Conservation (phyloP, 2,329 filamentous ascomycete species). For the Beauveria sp. region DNA sequence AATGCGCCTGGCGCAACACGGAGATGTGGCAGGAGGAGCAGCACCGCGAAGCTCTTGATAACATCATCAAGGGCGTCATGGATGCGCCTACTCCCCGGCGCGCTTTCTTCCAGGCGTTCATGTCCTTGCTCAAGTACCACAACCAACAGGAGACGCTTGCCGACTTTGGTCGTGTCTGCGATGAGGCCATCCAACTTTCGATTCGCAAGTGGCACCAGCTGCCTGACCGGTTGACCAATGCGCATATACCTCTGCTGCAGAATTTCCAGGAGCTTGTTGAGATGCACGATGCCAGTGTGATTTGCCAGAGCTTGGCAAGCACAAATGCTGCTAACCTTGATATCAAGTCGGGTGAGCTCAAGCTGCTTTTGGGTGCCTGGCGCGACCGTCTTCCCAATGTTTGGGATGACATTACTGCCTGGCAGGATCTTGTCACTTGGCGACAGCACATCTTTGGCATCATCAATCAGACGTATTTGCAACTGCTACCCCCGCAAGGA, state of each 20-base stretch:
- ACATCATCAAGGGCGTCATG: conserved; percentile 92
- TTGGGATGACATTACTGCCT: conserved; percentile 99
- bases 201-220: conserved; percentile 99
- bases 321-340: conserved; percentile 84
- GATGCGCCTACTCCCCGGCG: conserved; percentile 91
- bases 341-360: conserved; percentile 89
- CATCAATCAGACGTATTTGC: conserved; percentile 90
- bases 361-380: conserved; percentile 90
- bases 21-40: conserved; percentile 89
- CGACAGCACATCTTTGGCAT: conserved; percentile 97
- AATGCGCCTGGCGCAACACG: conserved; percentile 91
- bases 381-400: conserved; percentile 91
- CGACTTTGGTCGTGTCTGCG: conserved; percentile 85
- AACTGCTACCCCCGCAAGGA: conserved; percentile 70
- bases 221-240: conserved; percentile 86
- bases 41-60: conserved; percentile 82
- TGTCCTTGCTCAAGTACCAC: conserved; percentile 90
- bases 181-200: conserved; percentile 94
- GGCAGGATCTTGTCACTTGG: conserved; percentile 99
- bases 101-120: conserved; percentile 97
- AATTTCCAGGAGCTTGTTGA: conserved; percentile 98
- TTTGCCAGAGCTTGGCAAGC: conserved; percentile 80
- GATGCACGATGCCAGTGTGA: conserved; percentile 93
- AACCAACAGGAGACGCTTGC: conserved; percentile 70
- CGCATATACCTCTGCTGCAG: conserved; percentile 88